These are phyloP conservation scores for Aureobasidium subglaciale DNA, from an alignment of 2,329 filamentous ascomycete species.

Conservation along the genomic window DNA sequence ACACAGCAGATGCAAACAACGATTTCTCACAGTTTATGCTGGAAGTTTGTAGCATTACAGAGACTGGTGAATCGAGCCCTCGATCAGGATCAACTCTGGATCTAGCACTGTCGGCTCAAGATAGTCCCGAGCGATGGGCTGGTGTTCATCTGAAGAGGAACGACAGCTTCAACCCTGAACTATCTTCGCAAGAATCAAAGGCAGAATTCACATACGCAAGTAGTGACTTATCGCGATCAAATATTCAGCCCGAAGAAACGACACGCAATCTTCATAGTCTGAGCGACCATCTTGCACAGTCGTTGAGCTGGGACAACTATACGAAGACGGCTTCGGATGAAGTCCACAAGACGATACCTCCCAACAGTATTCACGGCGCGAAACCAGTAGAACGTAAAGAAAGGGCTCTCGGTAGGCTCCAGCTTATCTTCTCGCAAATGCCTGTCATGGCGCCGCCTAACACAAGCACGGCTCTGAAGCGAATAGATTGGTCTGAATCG, in stretches of 20 bases:
- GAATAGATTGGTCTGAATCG: neutral
- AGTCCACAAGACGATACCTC: neutral
- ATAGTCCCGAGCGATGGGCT: neutral
- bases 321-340: neutral
- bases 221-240: too few relatives aligned
- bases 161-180: constrained; percentile 6
- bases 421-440: neutral
- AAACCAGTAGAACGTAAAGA: neutral
- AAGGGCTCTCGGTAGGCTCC: neutral
- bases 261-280: neutral
- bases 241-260: too few relatives aligned
- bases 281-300: neutral
- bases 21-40: constrained; percentile 3
- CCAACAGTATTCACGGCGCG: too few relatives aligned
- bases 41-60: neutral
- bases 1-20: neutral
- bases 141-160: neutral
- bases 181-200: neutral
- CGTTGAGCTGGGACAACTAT: neutral
- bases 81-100: neutral
- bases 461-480: neutral
- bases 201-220: too few relatives aligned
- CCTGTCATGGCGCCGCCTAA: neutral
- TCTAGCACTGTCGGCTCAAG: neutral
- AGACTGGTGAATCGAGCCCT: neutral